These are phyloP conservation scores for Zygosaccharomyces sapae DNA, from an alignment of 1,139 yeast species.

Conservation along the genomic window DNA sequence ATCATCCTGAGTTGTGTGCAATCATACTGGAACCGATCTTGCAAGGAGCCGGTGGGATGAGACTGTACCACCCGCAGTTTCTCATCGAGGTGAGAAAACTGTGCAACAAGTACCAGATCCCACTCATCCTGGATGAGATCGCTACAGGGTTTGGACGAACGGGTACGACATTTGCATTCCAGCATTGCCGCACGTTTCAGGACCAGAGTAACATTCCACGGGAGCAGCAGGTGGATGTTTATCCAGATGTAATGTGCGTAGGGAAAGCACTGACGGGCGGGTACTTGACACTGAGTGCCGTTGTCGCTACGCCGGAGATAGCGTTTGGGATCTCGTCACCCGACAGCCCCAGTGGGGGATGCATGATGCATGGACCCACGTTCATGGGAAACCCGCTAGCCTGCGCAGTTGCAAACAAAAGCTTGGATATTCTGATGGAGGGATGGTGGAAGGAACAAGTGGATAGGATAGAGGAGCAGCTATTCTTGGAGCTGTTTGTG, in stretches of 20 bases:
- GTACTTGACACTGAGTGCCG: conserved; percentile 35
- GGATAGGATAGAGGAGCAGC: conserved; percentile 23
- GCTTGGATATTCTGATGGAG: conserved; percentile 32
- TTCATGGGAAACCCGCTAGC: conserved; percentile 40
- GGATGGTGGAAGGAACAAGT: conserved; percentile 30
- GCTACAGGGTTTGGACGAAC: conserved; percentile 39
- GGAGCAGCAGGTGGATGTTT: conserved; percentile 24
- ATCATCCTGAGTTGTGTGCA: conserved; percentile 36
- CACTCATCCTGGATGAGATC: conserved; percentile 37
- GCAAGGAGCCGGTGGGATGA: conserved; percentile 42
- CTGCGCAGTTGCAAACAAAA: conserved; percentile 36
- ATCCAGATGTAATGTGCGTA: conserved; percentile 35
- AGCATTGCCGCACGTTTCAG: conserved; percentile 24
- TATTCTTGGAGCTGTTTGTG: conserved; percentile 24
- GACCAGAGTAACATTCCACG: conserved; percentile 12
- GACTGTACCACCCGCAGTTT: conserved; percentile 35
- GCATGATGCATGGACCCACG: conserved; percentile 39
- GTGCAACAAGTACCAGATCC: conserved; percentile 33
- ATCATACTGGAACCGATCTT: conserved; percentile 38
- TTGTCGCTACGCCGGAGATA: conserved; percentile 27
- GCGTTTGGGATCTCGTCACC: conserved; percentile 16
- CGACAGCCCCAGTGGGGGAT: conserved; percentile 20
- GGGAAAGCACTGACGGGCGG: conserved; percentile 38
- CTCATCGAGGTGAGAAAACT: conserved; percentile 33
- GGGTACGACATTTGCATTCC: conserved; percentile 35